These are phyloP conservation scores for Desmodesmus armatus DNA, from an alignment of 139 green algal genomes.

Conservation along the genomic window DNA sequence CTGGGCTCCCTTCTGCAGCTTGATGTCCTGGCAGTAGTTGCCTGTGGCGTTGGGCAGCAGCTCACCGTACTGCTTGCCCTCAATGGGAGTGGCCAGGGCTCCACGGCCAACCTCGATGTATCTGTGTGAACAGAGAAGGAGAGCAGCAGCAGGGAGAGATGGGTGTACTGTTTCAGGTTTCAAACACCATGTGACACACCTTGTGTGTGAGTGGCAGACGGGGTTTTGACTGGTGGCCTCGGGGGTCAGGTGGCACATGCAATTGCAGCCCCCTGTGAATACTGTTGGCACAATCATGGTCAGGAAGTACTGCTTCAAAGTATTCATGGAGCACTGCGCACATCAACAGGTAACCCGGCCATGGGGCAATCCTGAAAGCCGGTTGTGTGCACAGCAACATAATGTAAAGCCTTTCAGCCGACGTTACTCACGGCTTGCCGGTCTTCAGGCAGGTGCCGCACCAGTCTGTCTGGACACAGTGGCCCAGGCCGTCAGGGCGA, in stretches of 20 bases:
- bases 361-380: too few species aligned
- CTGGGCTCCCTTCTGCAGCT: constrained; percentile 9
- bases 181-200: too few species aligned
- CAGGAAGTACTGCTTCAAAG: too few species aligned
- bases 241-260: background rate
- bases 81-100: constrained; percentile 22
- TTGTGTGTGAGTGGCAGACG: background rate
- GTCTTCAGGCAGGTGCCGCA: too few species aligned
- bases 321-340: too few species aligned
- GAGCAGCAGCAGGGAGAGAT: too few species aligned
- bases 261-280: background rate
- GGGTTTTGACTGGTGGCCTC: background rate
- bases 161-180: too few species aligned
- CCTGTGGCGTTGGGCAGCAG: constrained; percentile 46
- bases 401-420: background rate
- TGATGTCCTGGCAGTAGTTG: constrained; percentile 45
- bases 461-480: constrained; percentile 5
- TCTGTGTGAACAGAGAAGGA: background rate
- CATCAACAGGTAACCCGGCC: too few species aligned
- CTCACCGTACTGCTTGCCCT: constrained; percentile 41
- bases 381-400: too few species aligned
- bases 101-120: constrained; percentile 32
- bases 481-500: background rate
- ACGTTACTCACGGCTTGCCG: constrained; percentile 8
- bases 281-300: too few species aligned